A percentile compares a stretch with the other conserved stretches of the same genome.
Conservation (phyloP, 2,329 filamentous ascomycete genomes). For the Lachnum nothofagi region DNA sequence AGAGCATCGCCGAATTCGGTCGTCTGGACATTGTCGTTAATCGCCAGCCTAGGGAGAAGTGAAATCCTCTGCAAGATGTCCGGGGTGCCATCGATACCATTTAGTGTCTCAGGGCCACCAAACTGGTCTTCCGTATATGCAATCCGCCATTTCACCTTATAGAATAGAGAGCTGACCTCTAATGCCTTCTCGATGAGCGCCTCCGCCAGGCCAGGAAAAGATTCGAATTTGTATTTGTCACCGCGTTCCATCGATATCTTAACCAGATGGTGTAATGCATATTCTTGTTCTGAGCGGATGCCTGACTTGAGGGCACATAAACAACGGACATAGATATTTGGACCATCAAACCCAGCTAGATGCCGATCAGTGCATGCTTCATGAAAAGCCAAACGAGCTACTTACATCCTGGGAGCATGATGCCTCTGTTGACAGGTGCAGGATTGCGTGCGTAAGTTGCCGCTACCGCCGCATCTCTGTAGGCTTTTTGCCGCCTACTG, state of each 20-base stretch:
- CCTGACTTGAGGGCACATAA: constrained; percentile 77
- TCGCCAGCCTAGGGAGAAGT: constrained; percentile 53
- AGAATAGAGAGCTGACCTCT: constrained; percentile 72
- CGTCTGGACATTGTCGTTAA: constrained; percentile 66
- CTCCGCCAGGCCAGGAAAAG: constrained; percentile 83
- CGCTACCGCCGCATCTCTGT: constrained; percentile 34
- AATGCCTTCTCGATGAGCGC: constrained; percentile 80
- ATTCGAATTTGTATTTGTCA: constrained; percentile 92
- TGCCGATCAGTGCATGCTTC: constrained; percentile 13
- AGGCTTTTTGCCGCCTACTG: constrained; percentile 48
- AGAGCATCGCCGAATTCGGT: constrained; percentile 66
- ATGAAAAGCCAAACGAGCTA: constrained; percentile 25
- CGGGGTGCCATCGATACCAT: constrained; percentile 61
- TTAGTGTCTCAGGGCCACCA: constrained; percentile 49
- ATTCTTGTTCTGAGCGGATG: constrained; percentile 78
- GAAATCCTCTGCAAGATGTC: constrained; percentile 69
- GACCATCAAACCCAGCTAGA: constrained; percentile 59
- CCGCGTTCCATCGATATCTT: constrained; percentile 93
- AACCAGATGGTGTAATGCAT: constrained; percentile 85
- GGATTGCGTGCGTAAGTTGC: constrained; percentile 38
- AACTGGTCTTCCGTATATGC: constrained; percentile 61
- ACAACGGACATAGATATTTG: constrained; percentile 87
- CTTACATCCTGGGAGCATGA: constrained; percentile 60
- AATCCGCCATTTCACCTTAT: constrained; percentile 75
- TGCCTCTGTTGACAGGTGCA: constrained; percentile 41